Evolutionary conservation across 768 basidiomycete genomes (phyloP), one percentile per base, ranked within the genome.

Genomic region (Suillus tomentosus): DNA sequence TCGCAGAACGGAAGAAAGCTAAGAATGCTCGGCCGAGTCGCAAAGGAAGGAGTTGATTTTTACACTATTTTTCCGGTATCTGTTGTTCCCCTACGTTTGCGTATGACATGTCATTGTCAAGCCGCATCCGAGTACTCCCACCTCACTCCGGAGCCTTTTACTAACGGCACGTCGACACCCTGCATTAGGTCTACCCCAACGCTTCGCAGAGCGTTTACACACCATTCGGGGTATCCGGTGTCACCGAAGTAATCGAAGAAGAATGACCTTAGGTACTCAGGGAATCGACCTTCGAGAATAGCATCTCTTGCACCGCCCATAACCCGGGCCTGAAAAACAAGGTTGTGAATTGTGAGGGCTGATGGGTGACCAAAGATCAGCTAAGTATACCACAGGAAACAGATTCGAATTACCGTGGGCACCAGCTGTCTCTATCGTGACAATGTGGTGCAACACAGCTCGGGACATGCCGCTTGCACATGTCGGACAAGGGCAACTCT

Each of bases 281-380:
- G 95, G 75, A 94, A 96, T 13, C 79, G 84, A 43, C 88, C 92
- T 37, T 83, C 81, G 64, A 94, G 72, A 68, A 96, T 95, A 3
- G 94, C 91, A 68, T 91, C 85, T 61, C 94, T 82, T 48, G 90
- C 92, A 36, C 85, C 81, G n/a, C 91, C 91, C 92, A 96, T 94
- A 11, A 96, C 79, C 67, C 86, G 87, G 19, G 93, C 94, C 79
- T 95, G 91, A 78, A 94, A 95, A 48, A 87, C 85, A 65, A 94
- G 80, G 72, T 95, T 95, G 70, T 94, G 93, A 64, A 89, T 81
- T 4, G 93, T 94, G 62, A 94, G 76, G 31, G 91, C 93, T 95
- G 71, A 10, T 58, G 36, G 36, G 31, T 31, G 62, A 27, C 45
- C 37, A 27, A 31, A 63, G 57, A 51, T 51, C 22, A 60, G 51